Base-by-base conservation (phyloP, 768 basidiomycete species). In the Calvatia gigantea region DNA sequence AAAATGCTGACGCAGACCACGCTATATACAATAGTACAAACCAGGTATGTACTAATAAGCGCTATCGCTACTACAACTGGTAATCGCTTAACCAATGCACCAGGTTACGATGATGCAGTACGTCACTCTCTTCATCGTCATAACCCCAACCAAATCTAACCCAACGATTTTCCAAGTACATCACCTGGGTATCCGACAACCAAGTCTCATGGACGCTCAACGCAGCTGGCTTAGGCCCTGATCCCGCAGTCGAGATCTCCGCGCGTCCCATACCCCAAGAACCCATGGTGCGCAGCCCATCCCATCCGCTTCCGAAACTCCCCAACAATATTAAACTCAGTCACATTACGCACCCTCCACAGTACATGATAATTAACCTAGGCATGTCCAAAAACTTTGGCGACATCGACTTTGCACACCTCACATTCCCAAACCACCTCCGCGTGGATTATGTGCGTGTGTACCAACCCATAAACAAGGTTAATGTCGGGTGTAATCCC, bases 381-480 rank as follows among this genome's bases (percentile, higher is more conserved):
- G 92, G 91, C 56, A 82, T 94, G 72, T 92, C 90, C 7, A 71
- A 74, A 57, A 87, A 85, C 68, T 95, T 95, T 64, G 86, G 85
- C 12, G 56, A 69, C 1, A 79, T 92, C 55, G 85, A 94, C 69
- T 80, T 88, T 56, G 64, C 69, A 9, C 73, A 85, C 51, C 70
- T 94, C 28, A 73, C 72, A 12, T 91, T 89, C 69, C 91, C 93
- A 21, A 69, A 67, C 25, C 69, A 69, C 58, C 61, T 76, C 59
- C 65, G 70, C 49, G 65, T 78, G 39, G 76, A 77, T 57, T 76
- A 74, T 54, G 67, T 77, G 55, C 80, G 89, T 15, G 84, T 91
- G 3, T 92, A 91, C 64, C 89, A 90, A 61, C 75, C 76, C 32
- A 64, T 73, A 39, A 65, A 80, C 43, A 62, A 71, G 14, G 74